phyloP scores from a whole-genome alignment of 192 early-diverging fungal genomes.

The Linnemannia zychae region DNA sequence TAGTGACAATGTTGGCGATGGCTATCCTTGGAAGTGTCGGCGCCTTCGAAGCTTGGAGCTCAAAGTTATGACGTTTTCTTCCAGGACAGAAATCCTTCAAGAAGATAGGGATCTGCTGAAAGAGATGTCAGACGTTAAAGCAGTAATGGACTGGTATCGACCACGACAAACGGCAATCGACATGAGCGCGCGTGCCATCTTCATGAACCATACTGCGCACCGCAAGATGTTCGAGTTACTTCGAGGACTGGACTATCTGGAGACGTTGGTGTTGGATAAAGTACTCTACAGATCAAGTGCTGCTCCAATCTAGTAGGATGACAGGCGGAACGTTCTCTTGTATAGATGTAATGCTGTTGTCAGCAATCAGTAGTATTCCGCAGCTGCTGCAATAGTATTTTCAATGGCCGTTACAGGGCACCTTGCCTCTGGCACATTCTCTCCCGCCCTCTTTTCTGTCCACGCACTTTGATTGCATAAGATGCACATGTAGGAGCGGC shows the following conservation, averaged over 20 bases:
- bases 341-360: too few relatives aligned
- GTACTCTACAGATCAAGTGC: neutral
- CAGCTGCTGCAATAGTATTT: too few relatives aligned
- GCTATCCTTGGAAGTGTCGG: neutral
- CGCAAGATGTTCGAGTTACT: neutral
- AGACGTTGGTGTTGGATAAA: neutral
- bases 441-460: too few relatives aligned
- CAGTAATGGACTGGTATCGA: neutral
- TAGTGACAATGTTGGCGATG: neutral
- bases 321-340: too few relatives aligned
- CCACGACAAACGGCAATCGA: neutral
- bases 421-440: too few relatives aligned
- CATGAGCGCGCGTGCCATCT: neutral
- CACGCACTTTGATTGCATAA: too few relatives aligned
- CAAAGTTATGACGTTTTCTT: neutral
- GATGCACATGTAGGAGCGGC: too few relatives aligned
- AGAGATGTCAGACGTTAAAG: neutral
- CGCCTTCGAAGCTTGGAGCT: neutral
- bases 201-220: neutral
- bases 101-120: neutral
- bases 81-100: neutral
- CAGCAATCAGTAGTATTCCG: too few relatives aligned
- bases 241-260: neutral
- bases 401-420: too few relatives aligned
- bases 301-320: neutral